Percentiles rank a stretch among this genome's conserved stretches.
phyloP scores from a whole-genome alignment of 176 grass and related monocot species.

The Cymbopogon citratus region DNA sequence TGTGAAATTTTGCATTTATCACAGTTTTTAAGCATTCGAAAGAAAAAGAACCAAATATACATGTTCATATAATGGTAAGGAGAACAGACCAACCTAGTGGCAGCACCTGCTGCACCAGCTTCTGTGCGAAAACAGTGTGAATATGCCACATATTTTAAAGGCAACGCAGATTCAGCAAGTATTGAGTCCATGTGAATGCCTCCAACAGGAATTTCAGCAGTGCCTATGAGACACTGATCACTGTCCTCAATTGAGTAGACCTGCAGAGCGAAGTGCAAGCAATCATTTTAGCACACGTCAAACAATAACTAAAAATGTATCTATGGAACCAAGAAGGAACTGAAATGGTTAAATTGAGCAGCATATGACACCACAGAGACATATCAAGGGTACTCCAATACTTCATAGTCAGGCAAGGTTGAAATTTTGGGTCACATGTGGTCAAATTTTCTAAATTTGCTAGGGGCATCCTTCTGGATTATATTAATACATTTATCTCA shows the following conservation, averaged over 20 bases:
- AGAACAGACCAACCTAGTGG: constrained; percentile 51
- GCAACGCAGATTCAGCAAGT: constrained; percentile 62
- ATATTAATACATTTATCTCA: not conserved
- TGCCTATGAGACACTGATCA: constrained; percentile 97
- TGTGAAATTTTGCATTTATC: not conserved
- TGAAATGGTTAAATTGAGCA: not conserved
- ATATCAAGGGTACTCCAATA: not conserved
- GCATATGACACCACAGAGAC: not conserved
- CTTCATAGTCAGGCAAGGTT: not conserved
- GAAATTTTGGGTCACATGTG: not conserved
- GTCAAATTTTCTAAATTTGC: not conserved
- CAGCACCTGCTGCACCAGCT: constrained; percentile 80
- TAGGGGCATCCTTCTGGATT: not conserved
- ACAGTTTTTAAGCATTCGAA: not conserved
- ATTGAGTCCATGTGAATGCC: constrained; percentile 98
- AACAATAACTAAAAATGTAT: not conserved
- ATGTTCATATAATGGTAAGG: not conserved
- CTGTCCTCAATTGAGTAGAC: constrained; percentile 90
- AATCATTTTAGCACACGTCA: not conserved
- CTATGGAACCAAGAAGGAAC: not conserved
- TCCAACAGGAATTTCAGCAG: constrained; percentile 92
- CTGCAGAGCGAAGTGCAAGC: constrained; percentile 18
- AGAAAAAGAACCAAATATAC: not conserved
- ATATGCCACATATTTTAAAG: constrained; percentile 91
- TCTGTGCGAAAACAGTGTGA: constrained; percentile 98